A percentile compares a stretch with the other conserved stretches of the same genome.
Conservation (phyloP, 169 alveolate species). For the Toxoplasma gondii region DNA sequence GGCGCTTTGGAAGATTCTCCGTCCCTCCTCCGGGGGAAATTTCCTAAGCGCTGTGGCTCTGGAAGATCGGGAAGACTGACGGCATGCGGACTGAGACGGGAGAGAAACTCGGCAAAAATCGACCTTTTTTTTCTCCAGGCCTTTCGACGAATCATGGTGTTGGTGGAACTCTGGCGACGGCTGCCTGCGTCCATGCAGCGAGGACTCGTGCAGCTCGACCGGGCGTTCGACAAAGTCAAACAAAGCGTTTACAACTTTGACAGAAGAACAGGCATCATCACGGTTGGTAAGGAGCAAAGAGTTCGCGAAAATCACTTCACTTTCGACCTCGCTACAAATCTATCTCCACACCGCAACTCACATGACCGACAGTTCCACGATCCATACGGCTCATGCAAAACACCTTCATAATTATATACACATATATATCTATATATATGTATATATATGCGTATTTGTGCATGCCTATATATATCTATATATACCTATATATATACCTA, state of each 20-base stretch:
- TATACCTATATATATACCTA: neutral
- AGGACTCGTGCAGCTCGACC: neutral
- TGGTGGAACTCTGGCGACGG: constrained; percentile 7
- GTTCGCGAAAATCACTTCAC: neutral
- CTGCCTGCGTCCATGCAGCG: constrained; percentile 13
- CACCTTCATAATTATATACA: no score
- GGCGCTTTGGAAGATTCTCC: no score
- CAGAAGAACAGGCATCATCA: constrained; percentile 8
- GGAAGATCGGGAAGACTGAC: no score
- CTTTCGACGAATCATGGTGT: neutral
- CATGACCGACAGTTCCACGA: no score
- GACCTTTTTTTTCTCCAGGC: neutral
- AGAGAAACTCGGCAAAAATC: neutral
- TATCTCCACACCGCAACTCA: no score
- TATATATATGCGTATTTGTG: no score
- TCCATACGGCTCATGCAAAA: no score
- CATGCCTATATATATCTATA: no score
- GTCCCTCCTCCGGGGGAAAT: no score
- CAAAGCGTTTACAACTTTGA: neutral
- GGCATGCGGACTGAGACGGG: neutral
- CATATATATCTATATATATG: no score
- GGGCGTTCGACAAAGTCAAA: neutral
- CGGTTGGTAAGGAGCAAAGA: constrained; percentile 37
- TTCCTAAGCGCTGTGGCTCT: no score
- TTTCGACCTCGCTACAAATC: neutral